Conservation (phyloP, 495 filamentous ascomycete species). For the Pseudoneurospora amorphoporcata region DNA sequence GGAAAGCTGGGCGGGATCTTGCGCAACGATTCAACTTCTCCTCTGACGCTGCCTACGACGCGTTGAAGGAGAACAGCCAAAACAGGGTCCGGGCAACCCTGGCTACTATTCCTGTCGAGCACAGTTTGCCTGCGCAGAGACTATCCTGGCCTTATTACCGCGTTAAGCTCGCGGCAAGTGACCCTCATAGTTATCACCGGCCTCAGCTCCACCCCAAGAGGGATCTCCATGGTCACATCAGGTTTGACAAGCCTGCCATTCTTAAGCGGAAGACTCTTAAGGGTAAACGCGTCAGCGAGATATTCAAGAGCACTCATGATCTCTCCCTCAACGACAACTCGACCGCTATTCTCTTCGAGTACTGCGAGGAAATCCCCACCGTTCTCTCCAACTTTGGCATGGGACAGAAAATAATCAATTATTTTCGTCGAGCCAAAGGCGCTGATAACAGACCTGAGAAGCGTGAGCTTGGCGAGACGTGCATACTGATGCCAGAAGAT, state of each 20-base stretch:
- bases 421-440: constrained; percentile 78
- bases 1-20: constrained; percentile 48
- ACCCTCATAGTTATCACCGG: constrained; percentile 87
- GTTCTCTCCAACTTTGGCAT: constrained; percentile 95
- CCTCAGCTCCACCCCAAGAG: constrained; percentile 53
- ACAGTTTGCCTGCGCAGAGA: constrained; percentile 80
- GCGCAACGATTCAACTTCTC: constrained; percentile 84
- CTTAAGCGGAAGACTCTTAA: constrained; percentile 74
- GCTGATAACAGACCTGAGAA: constrained; percentile 50
- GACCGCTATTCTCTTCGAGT: constrained; percentile 76
- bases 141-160: constrained; percentile 92
- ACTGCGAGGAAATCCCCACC: constrained; percentile 86
- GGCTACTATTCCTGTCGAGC: constrained; percentile 76
- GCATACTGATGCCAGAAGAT: constrained; percentile 80
- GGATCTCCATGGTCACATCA: constrained; percentile 39
- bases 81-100: constrained; percentile 89
- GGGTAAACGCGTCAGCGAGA: constrained; percentile 59
- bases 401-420: constrained; percentile 90
- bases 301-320: constrained; percentile 66
- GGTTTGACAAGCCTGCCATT: constrained; percentile 48
- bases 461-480: constrained; percentile 66
- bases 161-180: constrained; percentile 63
- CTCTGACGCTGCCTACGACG: constrained; percentile 90
- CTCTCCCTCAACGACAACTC: constrained; percentile 83
- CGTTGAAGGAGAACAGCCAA: constrained; percentile 91